A percentile compares a stretch with the other conserved stretches of the same genome.
phyloP scores from a whole-genome alignment of 2,329 filamentous ascomycete species.

The Beauveria asiatica region DNA sequence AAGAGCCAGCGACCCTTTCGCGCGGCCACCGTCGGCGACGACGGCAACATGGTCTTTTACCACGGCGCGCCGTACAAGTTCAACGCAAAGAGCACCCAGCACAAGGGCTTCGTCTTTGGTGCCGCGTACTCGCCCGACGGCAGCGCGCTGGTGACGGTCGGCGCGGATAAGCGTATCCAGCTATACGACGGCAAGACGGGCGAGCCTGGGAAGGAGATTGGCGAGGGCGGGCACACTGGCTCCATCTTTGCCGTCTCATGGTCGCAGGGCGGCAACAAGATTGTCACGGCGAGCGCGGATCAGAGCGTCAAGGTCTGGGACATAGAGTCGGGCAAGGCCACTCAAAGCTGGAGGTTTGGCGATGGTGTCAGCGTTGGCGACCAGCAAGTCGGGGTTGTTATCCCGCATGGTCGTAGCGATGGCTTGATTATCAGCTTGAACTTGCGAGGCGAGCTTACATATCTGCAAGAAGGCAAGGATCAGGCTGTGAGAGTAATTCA shows the following conservation, averaged over 20 bases:
- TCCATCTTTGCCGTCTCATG: conserved; percentile 91
- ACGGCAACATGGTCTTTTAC: conserved; percentile 83
- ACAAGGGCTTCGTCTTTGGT: conserved; percentile 83
- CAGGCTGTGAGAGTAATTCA: conserved; percentile 65
- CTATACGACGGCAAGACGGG: conserved; percentile 96
- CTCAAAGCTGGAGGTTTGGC: conserved; percentile 80
- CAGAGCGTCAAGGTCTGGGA: conserved; percentile 96
- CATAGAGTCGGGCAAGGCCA: conserved; percentile 64
- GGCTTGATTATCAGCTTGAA: conserved; percentile 85
- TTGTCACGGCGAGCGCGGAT: conserved; percentile 89
- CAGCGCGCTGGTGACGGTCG: conserved; percentile 71
- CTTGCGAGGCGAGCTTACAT: conserved; percentile 82
- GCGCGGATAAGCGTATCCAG: conserved; percentile 87
- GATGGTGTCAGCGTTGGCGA: conserved; percentile 67
- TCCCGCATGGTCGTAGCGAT: conserved; percentile 74
- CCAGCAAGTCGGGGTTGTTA: conserved; percentile 92
- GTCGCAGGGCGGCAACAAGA: conserved; percentile 74
- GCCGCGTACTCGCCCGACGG: conserved; percentile 88
- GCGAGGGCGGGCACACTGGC: conserved; percentile 78
- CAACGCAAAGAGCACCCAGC: conserved; percentile 70
- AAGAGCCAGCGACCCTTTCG: conserved; percentile 83
- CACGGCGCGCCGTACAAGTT: conserved; percentile 96
- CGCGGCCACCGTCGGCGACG: conserved; percentile 85
- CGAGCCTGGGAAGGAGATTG: conserved; percentile 68
- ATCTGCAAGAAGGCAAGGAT: conserved; percentile 64